Conservation (phyloP, 176 grass and related monocot genomes). For the Rhipidocladum racemiflorum region DNA sequence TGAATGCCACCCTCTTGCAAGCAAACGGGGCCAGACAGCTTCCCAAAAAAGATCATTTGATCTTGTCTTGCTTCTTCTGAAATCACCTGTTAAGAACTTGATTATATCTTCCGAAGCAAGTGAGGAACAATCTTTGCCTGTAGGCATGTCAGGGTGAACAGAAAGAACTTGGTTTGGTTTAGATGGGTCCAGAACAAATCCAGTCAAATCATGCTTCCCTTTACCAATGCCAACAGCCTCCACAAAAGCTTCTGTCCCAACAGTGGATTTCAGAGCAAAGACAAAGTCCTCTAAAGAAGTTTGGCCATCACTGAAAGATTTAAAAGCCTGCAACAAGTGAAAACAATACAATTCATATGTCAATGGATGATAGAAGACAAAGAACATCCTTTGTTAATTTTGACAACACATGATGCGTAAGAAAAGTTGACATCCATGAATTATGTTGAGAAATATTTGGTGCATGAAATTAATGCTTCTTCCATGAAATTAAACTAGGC, state of each 20-base stretch:
- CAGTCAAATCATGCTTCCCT: conserved; percentile 78
- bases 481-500: conserved; percentile 28
- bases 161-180: conserved; percentile 50
- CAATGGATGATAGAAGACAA: conserved; percentile 19
- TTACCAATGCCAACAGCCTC: conserved; percentile 72
- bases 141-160: conserved; percentile 58
- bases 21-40: conserved; percentile 91
- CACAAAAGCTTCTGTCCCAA: conserved; percentile 64
- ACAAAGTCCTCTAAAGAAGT: conserved; percentile 66
- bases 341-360: conserved; percentile 24
- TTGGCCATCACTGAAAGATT: conserved; percentile 52
- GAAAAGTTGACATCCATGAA: background rate
- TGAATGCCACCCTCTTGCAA: conserved; percentile 93
- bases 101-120: conserved; percentile 79
- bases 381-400: background rate
- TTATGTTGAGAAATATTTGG: background rate
- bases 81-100: conserved; percentile 94
- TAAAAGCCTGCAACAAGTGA: conserved; percentile 58
- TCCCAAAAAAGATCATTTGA: conserved; percentile 99
- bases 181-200: conserved; percentile 54
- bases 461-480: conserved; percentile 12
- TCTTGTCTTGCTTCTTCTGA: conserved; percentile 83
- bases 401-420: background rate
- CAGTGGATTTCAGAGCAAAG: conserved; percentile 59
- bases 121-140: conserved; percentile 84